Evolutionary conservation across 2,329 filamentous ascomycete genomes (phyloP).

Genomic region (Pestalotiopsis sp.): DNA sequence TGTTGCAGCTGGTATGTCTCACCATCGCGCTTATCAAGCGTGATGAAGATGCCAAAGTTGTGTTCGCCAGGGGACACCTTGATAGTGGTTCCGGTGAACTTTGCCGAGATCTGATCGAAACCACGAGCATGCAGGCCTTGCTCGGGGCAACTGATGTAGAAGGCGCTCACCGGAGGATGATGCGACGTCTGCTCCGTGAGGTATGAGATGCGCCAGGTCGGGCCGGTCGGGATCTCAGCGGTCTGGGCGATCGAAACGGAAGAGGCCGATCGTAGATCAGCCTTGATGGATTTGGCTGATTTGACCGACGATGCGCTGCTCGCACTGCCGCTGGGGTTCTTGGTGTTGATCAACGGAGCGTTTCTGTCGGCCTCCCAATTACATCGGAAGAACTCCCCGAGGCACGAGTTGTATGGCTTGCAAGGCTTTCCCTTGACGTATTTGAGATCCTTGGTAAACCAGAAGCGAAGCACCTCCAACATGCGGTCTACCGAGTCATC

Average conservation of each 20-base stretch:
- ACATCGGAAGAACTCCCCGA: conserved; percentile 98
- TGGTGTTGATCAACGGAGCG: conserved; percentile 65
- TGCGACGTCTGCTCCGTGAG: conserved; percentile 98
- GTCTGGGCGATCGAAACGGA: conserved; percentile 55
- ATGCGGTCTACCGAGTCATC: conserved; percentile 91
- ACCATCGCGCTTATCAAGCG: conserved; percentile 74
- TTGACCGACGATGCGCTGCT: conserved; percentile 53
- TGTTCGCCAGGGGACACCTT: conserved; percentile 90
- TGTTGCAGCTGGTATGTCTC: conserved; percentile 96
- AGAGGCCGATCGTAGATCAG: conserved; percentile 47
- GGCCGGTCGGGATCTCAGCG: conserved; percentile 43
- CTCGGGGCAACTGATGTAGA: conserved; percentile 89
- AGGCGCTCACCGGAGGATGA: conserved; percentile 95
- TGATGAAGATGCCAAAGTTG: conserved; percentile 96
- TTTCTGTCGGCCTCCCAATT: conserved; percentile 92
- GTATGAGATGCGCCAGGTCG: conserved; percentile 80
- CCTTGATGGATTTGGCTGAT: conserved; percentile 48
- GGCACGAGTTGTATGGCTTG: conserved; percentile 97
- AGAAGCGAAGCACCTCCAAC: conserved; percentile 92
- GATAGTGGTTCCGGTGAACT: conserved; percentile 95
- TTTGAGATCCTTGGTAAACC: conserved; percentile 99
- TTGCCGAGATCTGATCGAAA: conserved; percentile 95
- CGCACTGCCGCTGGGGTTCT: conserved; percentile 34
- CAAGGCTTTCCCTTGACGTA: conserved; percentile 98
- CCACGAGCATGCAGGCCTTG: conserved; percentile 86